Conservation (phyloP, 2,329 filamentous ascomycete genomes). For the Pyrenophora teres region DNA sequence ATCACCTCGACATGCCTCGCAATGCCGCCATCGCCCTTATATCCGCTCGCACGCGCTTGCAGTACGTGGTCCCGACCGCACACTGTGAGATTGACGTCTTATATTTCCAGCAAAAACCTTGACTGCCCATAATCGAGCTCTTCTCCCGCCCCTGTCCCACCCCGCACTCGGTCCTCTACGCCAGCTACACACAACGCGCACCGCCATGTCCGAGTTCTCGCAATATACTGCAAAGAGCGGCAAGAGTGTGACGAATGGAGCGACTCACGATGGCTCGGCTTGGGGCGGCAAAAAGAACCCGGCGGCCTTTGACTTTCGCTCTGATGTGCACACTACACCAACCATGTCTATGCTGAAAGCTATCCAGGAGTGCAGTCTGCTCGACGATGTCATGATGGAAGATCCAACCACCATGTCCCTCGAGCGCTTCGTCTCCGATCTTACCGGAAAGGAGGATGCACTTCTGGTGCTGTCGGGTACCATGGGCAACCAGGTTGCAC, state of each 20-base stretch:
- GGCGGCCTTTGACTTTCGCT: conserved; percentile 62
- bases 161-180: conserved; percentile 13
- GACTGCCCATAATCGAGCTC: conserved; percentile 10
- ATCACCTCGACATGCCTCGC: conserved; percentile 5
- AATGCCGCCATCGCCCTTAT: conserved; percentile 35
- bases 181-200: conserved; percentile 23
- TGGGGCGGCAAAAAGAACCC: conserved; percentile 54
- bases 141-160: conserved; percentile 6
- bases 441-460: conserved; percentile 75
- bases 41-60: conserved; percentile 21
- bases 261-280: conserved; percentile 29
- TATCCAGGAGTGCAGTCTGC: conserved; percentile 72
- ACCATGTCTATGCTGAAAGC: conserved; percentile 76
- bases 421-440: conserved; percentile 72
- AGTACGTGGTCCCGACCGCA: conserved; percentile 39
- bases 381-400: conserved; percentile 84
- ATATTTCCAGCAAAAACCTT: conserved; percentile 22
- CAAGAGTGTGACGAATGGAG: conserved; percentile 22
- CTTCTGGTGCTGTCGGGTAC: conserved; percentile 87
- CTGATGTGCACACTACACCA: conserved; percentile 48
- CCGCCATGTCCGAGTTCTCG: conserved; percentile 40
- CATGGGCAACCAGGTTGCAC: conserved; percentile 89
- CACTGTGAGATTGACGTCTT: conserved; percentile 36
- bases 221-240: conserved; percentile 38
- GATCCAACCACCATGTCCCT: conserved; percentile 78